Percentiles rank a stretch among this genome's conserved stretches.
phyloP scores from a whole-genome alignment of 2,329 filamentous ascomycete species.

The Talaromyces sp. region DNA sequence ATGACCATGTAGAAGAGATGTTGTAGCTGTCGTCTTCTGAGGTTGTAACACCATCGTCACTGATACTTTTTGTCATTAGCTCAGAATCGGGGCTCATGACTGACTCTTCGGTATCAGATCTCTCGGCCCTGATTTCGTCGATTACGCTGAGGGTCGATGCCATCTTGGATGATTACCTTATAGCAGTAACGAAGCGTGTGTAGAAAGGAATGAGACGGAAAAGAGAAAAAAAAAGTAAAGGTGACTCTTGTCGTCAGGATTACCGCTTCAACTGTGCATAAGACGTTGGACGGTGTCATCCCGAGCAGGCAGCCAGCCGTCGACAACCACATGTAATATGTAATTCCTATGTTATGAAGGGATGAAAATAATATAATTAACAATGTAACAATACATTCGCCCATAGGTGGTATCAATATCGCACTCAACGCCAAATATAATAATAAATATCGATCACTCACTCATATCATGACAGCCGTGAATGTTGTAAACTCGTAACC shows the following conservation, averaged over 20 bases:
- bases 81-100: too few species aligned
- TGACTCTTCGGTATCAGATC: too few species aligned
- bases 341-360: too few species aligned
- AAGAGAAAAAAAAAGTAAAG: not conserved
- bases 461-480: not conserved
- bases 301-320: not conserved
- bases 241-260: slow-evolving; percentile 5
- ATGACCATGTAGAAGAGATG: not conserved
- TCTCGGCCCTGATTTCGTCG: too few species aligned
- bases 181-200: not conserved
- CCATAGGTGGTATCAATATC: not conserved
- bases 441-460: not conserved
- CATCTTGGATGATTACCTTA: not conserved
- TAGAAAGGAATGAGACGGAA: not conserved
- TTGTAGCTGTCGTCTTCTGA: not conserved
- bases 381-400: not conserved
- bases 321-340: not conserved
- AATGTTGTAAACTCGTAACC: not conserved
- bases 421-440: not conserved
- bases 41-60: too few species aligned
- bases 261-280: slow-evolving; percentile 3
- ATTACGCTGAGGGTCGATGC: too few species aligned
- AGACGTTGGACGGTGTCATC: not conserved
- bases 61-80: too few species aligned
- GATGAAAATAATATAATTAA: not conserved